A percentile compares a stretch with the other conserved stretches of the same genome.
Evolutionary conservation across 2,329 filamentous ascomycete genomes (phyloP).

Genomic region (Elsinoe necatrix): DNA sequence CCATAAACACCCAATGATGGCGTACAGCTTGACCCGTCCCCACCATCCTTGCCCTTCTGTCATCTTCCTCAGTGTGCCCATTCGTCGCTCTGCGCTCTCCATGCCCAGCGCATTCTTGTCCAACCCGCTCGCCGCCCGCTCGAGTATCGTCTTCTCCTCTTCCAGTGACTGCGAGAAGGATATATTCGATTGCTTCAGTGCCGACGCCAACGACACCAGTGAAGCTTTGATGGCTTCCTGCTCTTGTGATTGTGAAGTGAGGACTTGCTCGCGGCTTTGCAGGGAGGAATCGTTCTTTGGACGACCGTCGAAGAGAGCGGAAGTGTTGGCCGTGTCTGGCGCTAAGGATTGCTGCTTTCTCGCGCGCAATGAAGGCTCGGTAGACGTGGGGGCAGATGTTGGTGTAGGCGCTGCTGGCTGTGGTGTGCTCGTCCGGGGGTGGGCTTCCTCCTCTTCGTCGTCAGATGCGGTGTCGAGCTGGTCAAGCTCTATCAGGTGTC

Average conservation of each 20-base stretch:
- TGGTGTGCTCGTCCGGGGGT: constrained; percentile 28
- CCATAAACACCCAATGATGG: constrained; percentile 74
- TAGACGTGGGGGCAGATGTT: constrained; percentile 19
- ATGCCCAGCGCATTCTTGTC: constrained; percentile 69
- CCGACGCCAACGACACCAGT: constrained; percentile 69
- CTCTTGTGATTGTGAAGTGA: constrained; percentile 51
- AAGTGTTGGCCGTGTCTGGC: constrained; percentile 21
- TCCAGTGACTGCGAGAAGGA: constrained; percentile 65
- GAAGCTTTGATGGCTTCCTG: constrained; percentile 76
- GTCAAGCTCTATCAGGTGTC: constrained; percentile 59
- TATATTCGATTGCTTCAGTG: constrained; percentile 66
- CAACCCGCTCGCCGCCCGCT: constrained; percentile 63
- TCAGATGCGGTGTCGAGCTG: constrained; percentile 43
- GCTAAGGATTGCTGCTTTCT: constrained; percentile 16
- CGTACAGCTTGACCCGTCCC: constrained; percentile 69
- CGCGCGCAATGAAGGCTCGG: constrained; percentile 1
- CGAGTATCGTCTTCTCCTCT: constrained; percentile 63
- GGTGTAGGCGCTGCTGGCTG: constrained; percentile 23
- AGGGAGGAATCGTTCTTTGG: constrained; percentile 19
- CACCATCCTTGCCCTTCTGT: constrained; percentile 84
- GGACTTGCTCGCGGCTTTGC: not conserved
- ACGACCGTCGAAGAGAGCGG: constrained; percentile 33
- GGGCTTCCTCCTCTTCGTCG: constrained; percentile 33
- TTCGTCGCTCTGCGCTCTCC: constrained; percentile 64
- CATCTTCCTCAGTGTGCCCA: constrained; percentile 70